Evolutionary conservation across 305 asterid species (phyloP).

Genomic region (Fraxinus velutina): DNA sequence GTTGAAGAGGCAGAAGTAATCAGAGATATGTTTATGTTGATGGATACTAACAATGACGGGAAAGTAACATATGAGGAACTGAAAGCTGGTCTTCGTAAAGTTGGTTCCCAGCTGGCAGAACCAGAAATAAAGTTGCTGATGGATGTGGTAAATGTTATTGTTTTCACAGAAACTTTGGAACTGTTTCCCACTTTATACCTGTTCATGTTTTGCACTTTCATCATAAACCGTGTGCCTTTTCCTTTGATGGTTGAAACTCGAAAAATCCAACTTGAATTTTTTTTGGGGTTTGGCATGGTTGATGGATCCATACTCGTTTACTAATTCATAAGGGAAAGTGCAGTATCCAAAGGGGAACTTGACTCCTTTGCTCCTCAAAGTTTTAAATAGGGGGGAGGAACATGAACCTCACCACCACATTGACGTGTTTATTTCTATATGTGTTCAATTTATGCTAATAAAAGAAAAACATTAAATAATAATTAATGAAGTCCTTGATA

Average conservation of each 20-base stretch:
- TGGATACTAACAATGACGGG: constrained; percentile 90
- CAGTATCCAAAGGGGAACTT: background rate
- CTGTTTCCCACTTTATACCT: background rate
- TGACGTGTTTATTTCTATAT: background rate
- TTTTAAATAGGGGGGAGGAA: background rate
- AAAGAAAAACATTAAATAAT: background rate
- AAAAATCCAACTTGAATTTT: background rate
- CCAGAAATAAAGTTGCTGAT: constrained; percentile 89
- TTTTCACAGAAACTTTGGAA: background rate
- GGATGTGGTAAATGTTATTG: constrained; percentile 74
- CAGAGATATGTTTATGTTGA: constrained; percentile 82
- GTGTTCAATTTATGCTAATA: background rate
- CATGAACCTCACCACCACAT: background rate
- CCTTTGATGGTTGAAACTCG: background rate
- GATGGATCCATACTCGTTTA: background rate
- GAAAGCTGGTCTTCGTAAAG: constrained; percentile 73
- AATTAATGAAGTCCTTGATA: background rate
- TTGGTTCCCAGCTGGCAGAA: constrained; percentile 93
- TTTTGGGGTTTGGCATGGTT: background rate
- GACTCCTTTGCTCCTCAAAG: background rate
- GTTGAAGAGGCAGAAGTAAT: constrained; percentile 92
- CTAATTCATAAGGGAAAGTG: background rate
- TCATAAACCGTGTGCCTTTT: background rate
- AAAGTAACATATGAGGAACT: constrained; percentile 85
- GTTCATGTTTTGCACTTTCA: background rate